These are phyloP conservation scores for Ceriops zippeliana DNA, from an alignment of 345 rosid genomes.

Conservation along the genomic window DNA sequence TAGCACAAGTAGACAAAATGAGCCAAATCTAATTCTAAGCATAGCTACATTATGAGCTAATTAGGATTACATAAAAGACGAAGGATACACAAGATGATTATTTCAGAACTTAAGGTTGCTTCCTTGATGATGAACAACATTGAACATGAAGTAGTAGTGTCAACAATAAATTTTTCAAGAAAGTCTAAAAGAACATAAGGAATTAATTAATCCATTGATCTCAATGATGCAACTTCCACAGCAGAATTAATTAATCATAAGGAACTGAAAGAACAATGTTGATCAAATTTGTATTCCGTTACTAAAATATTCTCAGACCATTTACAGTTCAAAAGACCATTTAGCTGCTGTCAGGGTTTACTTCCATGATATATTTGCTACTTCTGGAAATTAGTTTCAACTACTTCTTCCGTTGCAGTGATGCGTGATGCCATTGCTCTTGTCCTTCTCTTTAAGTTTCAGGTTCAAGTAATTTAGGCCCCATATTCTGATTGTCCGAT, in stretches of 20 bases:
- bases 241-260: background rate
- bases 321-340: slow-evolving; percentile 19
- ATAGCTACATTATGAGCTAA: no score
- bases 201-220: background rate
- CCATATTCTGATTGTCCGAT: slow-evolving; percentile 69
- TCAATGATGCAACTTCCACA: background rate
- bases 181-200: no score
- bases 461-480: slow-evolving; percentile 41
- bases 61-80: no score
- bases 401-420: slow-evolving; percentile 30
- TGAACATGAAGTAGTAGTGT: no score
- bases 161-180: no score
- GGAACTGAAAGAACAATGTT: background rate
- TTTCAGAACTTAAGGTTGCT: no score
- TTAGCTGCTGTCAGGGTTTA: background rate
- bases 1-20: no score
- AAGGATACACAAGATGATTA: no score
- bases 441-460: slow-evolving; percentile 21
- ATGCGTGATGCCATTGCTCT: slow-evolving; percentile 19
- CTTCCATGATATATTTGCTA: background rate
- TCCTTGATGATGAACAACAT: no score
- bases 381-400: background rate
- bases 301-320: slow-evolving; percentile 15
- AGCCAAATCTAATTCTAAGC: no score
- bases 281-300: slow-evolving; percentile 15